phyloP scores from a whole-genome alignment of 331 rosid species.

The Rhamnella rubrinervis region DNA sequence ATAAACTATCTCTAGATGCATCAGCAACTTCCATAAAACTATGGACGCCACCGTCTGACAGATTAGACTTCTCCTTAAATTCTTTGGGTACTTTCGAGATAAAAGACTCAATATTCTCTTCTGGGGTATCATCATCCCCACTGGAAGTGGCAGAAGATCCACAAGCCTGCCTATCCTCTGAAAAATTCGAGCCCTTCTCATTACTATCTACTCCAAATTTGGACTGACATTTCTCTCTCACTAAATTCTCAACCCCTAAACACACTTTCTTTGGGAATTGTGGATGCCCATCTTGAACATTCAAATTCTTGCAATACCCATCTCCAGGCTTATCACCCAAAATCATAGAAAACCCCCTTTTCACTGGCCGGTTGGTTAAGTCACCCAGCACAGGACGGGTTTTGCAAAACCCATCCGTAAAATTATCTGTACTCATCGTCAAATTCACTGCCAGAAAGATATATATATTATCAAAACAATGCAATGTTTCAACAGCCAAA shows the following conservation, averaged over 20 bases:
- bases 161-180: constrained; percentile 25
- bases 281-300: constrained; percentile 21
- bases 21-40: constrained; percentile 24
- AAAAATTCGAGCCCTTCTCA: constrained; percentile 15
- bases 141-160: constrained; percentile 25
- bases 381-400: constrained; percentile 54
- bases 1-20: constrained; percentile 25
- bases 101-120: constrained; percentile 13
- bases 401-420: constrained; percentile 29
- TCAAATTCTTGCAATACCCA: constrained; percentile 15
- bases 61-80: constrained; percentile 9
- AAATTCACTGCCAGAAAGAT: not conserved
- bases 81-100: constrained; percentile 6
- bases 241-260: constrained; percentile 27
- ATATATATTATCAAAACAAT: not conserved
- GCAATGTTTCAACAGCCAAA: constrained; percentile 4
- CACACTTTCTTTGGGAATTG: constrained; percentile 29
- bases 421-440: constrained; percentile 47
- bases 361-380: constrained; percentile 49
- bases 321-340: constrained; percentile 40
- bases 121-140: constrained; percentile 23
- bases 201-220: constrained; percentile 12
- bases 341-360: constrained; percentile 46
- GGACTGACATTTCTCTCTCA: constrained; percentile 23
- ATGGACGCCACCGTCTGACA: constrained; percentile 12